phyloP scores from a whole-genome alignment of 2,329 filamentous ascomycete species.

The Trichophaea hybrida region DNA sequence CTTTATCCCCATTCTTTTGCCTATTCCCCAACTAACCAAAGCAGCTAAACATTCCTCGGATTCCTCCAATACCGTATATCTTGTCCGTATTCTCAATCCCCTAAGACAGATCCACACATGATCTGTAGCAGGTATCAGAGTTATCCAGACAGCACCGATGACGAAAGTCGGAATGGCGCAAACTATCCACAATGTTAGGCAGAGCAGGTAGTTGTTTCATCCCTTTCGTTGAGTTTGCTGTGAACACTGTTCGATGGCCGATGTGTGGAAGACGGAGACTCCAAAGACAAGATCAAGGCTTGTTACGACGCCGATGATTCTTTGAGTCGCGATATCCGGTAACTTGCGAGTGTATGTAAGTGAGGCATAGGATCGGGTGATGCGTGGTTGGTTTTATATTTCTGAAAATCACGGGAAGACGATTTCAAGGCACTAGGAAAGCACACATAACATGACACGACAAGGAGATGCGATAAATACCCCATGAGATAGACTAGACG shows the following conservation, averaged over 20 bases:
- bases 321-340: conserved; percentile 58
- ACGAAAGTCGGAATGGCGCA: conserved; percentile 70
- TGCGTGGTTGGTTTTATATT: conserved; percentile 42
- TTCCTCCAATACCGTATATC: no score
- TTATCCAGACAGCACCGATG: conserved; percentile 86
- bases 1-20: no score
- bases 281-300: conserved; percentile 50
- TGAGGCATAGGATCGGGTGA: conserved; percentile 54
- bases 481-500: no score
- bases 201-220: conserved; percentile 50
- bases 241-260: conserved; percentile 70
- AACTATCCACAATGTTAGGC: conserved; percentile 54
- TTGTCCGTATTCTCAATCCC: conserved; percentile 42
- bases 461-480: no score
- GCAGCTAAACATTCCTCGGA: no score
- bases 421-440: conserved; percentile 35
- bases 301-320: conserved; percentile 54
- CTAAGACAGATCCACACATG: conserved; percentile 50
- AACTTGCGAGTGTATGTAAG: conserved; percentile 49
- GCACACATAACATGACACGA: no score
- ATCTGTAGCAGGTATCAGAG: conserved; percentile 48
- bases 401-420: conserved; percentile 40
- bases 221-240: conserved; percentile 57
- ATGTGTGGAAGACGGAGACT: conserved; percentile 61
- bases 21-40: no score